Conservation (phyloP, 1,284 basidiomycete species). For the Agroathelia rolfsii region DNA sequence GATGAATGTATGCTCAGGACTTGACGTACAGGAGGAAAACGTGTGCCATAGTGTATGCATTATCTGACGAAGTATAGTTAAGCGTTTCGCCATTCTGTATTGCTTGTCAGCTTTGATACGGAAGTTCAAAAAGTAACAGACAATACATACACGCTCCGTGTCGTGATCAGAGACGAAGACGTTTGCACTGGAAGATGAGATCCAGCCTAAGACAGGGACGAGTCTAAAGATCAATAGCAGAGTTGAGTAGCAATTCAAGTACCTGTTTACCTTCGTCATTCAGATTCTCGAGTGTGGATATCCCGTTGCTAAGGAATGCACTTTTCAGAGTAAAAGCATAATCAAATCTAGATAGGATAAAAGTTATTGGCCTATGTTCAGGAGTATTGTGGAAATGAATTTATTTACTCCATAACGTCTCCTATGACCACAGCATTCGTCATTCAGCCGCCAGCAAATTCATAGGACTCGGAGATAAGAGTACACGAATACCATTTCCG, state of each 20-base stretch:
- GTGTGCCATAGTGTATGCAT: conserved; percentile 50
- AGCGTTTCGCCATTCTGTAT: conserved; percentile 41
- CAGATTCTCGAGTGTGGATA: conserved; percentile 44
- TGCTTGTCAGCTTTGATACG: conserved; percentile 1
- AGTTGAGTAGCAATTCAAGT: not conserved
- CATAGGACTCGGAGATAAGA: not conserved
- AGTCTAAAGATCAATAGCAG: too few species aligned
- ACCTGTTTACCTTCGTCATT: conserved; percentile 35
- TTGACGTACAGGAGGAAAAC: conserved; percentile 44
- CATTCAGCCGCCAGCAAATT: conserved; percentile 4
- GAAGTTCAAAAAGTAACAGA: not conserved
- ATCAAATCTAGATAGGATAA: conserved; percentile 56
- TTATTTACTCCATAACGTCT: conserved; percentile 60
- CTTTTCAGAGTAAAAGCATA: conserved; percentile 43
- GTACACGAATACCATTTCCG: conserved; percentile 28
- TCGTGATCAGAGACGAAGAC: conserved; percentile 65
- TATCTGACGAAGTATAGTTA: conserved; percentile 51
- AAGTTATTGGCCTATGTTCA: conserved; percentile 1
- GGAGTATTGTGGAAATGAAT: too few species aligned
- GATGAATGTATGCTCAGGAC: too few species aligned
- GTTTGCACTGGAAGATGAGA: conserved; percentile 43
- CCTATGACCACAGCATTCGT: conserved; percentile 21
- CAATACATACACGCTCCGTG: conserved; percentile 45
- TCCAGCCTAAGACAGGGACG: conserved; percentile 37
- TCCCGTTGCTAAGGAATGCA: conserved; percentile 41